phyloP scores from a whole-genome alignment of 208 protist genomes.

The Lotmaria passim region DNA sequence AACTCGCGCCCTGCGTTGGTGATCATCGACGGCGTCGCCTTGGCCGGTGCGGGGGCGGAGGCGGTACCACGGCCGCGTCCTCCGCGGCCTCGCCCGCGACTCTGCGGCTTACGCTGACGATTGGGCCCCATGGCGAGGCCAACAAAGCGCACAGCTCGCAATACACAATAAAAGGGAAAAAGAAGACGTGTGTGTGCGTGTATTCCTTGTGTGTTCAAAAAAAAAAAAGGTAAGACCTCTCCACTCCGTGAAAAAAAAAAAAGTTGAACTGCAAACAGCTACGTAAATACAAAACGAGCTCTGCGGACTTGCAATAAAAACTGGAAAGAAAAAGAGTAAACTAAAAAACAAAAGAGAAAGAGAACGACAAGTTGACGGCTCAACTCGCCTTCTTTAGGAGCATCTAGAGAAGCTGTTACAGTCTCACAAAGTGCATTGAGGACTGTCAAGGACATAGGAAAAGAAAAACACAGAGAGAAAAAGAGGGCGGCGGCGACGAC shows the following conservation, averaged over 20 bases:
- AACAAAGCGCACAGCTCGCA: background rate
- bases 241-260: no score
- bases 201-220: no score
- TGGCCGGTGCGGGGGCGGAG: slow-evolving; percentile 17
- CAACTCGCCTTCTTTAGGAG: no score
- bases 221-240: no score
- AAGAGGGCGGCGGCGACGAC: background rate
- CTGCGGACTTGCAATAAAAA: no score
- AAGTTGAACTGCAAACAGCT: no score
- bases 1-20: slow-evolving; percentile 73
- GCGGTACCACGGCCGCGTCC: slow-evolving; percentile 39
- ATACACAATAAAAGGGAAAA: background rate
- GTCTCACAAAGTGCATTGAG: background rate
- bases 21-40: slow-evolving; percentile 71
- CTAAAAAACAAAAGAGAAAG: no score
- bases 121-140: slow-evolving; percentile 72
- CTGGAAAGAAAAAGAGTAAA: no score
- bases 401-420: no score
- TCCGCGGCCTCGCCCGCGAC: slow-evolving; percentile 32
- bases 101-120: slow-evolving; percentile 66
- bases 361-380: no score
- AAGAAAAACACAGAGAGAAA: background rate
- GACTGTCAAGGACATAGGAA: background rate
- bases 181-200: background rate
- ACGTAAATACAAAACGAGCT: no score